Evolutionary conservation across 2,329 filamentous ascomycete species (phyloP).

Genomic region (Arthrobotrys sinensis): DNA sequence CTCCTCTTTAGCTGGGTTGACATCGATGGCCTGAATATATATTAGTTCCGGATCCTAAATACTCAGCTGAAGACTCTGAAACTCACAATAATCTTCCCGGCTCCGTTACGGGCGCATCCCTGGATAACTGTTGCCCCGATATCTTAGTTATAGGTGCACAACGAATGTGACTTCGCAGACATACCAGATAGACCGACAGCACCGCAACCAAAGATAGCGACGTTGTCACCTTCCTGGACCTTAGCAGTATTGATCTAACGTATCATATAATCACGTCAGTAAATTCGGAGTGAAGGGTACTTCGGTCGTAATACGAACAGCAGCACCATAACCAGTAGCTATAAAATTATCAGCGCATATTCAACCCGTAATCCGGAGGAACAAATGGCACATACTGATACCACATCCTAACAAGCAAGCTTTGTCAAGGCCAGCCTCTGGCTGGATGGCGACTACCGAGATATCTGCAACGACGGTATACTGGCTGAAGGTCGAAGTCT

Average conservation of each 20-base stretch:
- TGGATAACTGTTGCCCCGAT: slow-evolving; percentile 79
- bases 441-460: slow-evolving; percentile 93
- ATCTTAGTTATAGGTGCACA: background rate
- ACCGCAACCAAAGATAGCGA: slow-evolving; percentile 94
- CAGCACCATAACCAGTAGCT: slow-evolving; percentile 93
- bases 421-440: slow-evolving; percentile 92
- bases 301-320: slow-evolving; percentile 69
- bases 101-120: slow-evolving; percentile 88
- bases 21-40: slow-evolving; percentile 71
- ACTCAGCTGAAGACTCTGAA: slow-evolving; percentile 66
- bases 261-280: background rate
- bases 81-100: slow-evolving; percentile 81
- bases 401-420: slow-evolving; percentile 97
- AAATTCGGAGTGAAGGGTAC: background rate
- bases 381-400: slow-evolving; percentile 74
- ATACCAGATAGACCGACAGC: slow-evolving; percentile 85
- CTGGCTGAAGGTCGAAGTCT: slow-evolving; percentile 95
- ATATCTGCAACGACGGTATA: slow-evolving; percentile 99
- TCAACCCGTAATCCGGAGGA: background rate
- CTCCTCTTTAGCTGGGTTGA: slow-evolving; percentile 91
- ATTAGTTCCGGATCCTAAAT: slow-evolving; percentile 6
- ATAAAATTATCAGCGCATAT: background rate
- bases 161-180: background rate
- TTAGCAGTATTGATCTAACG: slow-evolving; percentile 80
- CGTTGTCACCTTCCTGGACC: slow-evolving; percentile 88